Evolutionary conservation across 2,329 filamentous ascomycete genomes (phyloP).

Genomic region (Fusarium nisikadoi): DNA sequence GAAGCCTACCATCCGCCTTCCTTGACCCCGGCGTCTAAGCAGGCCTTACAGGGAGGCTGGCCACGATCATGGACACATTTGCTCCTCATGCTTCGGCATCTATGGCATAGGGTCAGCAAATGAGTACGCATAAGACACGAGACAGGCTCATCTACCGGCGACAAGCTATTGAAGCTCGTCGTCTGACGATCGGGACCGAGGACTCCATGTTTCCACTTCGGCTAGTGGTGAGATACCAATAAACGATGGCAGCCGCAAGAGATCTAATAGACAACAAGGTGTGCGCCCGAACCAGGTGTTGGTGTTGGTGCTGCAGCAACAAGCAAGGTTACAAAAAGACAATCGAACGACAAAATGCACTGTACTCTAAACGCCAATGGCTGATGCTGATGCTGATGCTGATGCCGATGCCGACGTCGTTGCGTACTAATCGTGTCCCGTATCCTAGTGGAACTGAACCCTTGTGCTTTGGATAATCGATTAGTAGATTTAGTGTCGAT

Average conservation of each 20-base stretch:
- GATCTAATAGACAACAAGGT: neutral
- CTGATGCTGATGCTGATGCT: neutral
- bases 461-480: conserved; percentile 14
- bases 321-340: neutral
- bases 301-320: neutral
- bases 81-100: conserved; percentile 66
- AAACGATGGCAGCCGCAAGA: neutral
- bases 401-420: neutral
- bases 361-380: conserved; percentile 5
- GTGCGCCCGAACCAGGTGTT: neutral
- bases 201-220: conserved; percentile 12
- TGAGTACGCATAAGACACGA: neutral
- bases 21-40: conserved; percentile 59
- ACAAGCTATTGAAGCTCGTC: conserved; percentile 63
- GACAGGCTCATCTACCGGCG: conserved; percentile 55
- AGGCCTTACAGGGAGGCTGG: conserved; percentile 62
- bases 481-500: conserved; percentile 17
- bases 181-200: conserved; percentile 52
- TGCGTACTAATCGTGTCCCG: neutral
- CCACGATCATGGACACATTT: conserved; percentile 64
- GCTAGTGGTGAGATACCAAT: conserved; percentile 1
- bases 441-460: conserved; percentile 18
- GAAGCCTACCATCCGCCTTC: conserved; percentile 61
- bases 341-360: conserved; percentile 1
- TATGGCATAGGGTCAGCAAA: conserved; percentile 38